Percentiles rank a stretch among this genome's conserved stretches.
phyloP scores from a whole-genome alignment of 768 basidiomycete species.

The Cystofilobasidium bisporidii region DNA sequence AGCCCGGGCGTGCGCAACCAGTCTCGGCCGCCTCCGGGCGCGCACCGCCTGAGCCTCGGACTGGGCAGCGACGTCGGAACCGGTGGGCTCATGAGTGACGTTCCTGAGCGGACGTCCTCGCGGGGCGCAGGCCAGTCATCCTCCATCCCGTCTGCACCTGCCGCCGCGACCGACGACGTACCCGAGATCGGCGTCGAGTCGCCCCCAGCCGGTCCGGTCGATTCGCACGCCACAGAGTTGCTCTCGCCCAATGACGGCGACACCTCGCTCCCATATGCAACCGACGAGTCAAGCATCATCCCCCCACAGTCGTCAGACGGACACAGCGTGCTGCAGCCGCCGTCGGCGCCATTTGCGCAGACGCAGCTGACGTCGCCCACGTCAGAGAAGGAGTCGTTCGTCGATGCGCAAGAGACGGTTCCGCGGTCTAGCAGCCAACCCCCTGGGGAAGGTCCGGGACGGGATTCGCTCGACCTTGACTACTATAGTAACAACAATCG shows the following conservation, averaged over 20 bases:
- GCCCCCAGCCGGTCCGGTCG: not conserved
- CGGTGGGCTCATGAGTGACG: not conserved
- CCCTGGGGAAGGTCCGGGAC: not conserved
- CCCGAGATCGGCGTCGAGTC: not conserved
- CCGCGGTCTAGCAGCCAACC: not conserved
- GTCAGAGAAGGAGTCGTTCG: constrained; percentile 10
- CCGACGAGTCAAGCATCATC: not conserved
- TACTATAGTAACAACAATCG: not conserved
- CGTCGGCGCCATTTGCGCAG: constrained; percentile 6
- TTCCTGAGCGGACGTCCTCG: not conserved
- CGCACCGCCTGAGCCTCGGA: constrained; percentile 13
- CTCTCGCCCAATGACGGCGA: not conserved
- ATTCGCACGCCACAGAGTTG: too few relatives aligned
- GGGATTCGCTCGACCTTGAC: not conserved
- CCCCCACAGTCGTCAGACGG: constrained; percentile 6
- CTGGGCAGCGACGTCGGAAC: constrained; percentile 1
- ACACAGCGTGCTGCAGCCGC: constrained; percentile 4
- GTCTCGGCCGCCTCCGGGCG: not conserved
- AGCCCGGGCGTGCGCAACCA: not conserved
- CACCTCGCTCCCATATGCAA: constrained; percentile 18
- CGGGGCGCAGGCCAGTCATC: not conserved
- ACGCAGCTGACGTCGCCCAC: not conserved
- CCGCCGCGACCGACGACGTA: not conserved
- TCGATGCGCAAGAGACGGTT: constrained; percentile 11
- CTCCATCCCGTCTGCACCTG: not conserved